Base-by-base conservation (phyloP, 768 basidiomycete species). In the Podaxis sp. region DNA sequence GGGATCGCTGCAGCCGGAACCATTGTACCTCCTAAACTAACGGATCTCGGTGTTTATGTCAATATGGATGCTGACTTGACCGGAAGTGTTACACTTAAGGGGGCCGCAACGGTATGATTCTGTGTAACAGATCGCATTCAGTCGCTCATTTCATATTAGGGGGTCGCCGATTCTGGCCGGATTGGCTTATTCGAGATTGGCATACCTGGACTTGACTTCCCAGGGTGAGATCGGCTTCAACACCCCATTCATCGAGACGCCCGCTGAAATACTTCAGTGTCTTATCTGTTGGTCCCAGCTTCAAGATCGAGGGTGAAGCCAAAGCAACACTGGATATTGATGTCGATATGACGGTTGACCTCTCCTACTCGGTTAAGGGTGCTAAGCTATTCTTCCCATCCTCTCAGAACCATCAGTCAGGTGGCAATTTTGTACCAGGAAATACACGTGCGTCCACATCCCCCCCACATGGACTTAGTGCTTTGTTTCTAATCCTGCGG, bases 161-260 rank as follows among this genome's bases (percentile, higher is more conserved):
- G 65, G 11, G 56, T 55, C 8, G 36, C 59, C 7, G 65, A 65
- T 52, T 59, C 65, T 17, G 68, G 65, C 1, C 38, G 63, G 26
- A 50, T 69, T 38, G 63, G 50, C 3, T 37, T 69, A 1, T 67
- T 60, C 40, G 59, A 64, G 40, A 20, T 51, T 33, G 65, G 61
- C 10, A 54, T 69, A 30, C 65, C 68, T 2, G 67, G 65, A 13
- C 66, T 69, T 13, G 61, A 62, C 41, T 67, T 69, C 60, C 65
- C 66, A 12, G 68, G 66, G 68, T 69, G 40, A 10, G 68, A 52
- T 52, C 15, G 10, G 3, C 26, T 30, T 30, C 4, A 28, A 6
- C 11, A 30, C 24, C 5, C 5, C 7, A 4, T 52, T 28, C 13
- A 30, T 26, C 6, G 12, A 5, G 28, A 13, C 4, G 22, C 28